Evolutionary conservation across 805 yeast species (phyloP).

Genomic region (Henningerozyma blattae): DNA sequence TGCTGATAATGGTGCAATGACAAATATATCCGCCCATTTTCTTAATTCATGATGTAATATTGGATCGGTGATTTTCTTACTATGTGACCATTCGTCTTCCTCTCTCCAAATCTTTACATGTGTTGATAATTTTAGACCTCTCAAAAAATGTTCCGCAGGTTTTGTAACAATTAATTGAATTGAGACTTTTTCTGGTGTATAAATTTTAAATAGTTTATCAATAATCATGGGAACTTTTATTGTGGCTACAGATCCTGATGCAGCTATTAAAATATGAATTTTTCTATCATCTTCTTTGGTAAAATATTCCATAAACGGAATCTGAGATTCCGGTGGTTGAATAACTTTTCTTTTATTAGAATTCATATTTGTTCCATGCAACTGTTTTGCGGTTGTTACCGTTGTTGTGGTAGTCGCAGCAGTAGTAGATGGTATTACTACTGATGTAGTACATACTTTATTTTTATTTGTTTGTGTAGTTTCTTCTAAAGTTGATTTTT

Average conservation of each 20-base stretch:
- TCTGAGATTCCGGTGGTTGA: slow-evolving; percentile 41
- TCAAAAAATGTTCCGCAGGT: slow-evolving; percentile 59
- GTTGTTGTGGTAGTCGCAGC: not conserved
- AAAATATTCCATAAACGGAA: slow-evolving; percentile 64
- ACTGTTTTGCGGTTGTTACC: slow-evolving; percentile 3
- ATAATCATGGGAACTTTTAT: slow-evolving; percentile 85
- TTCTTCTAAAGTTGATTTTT: not conserved
- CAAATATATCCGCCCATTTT: slow-evolving; percentile 74
- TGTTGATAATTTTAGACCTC: slow-evolving; percentile 50
- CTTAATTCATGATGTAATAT: slow-evolving; percentile 68
- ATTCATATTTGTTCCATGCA: slow-evolving; percentile 8
- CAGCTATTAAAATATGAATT: slow-evolving; percentile 79
- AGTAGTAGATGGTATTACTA: no score
- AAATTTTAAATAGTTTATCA: slow-evolving; percentile 71
- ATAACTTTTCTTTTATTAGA: slow-evolving; percentile 35
- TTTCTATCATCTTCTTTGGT: slow-evolving; percentile 71
- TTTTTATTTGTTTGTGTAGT: not conserved
- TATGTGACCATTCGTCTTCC: slow-evolving; percentile 60
- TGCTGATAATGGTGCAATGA: slow-evolving; percentile 71
- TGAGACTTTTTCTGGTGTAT: slow-evolving; percentile 59
- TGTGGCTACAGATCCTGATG: slow-evolving; percentile 95
- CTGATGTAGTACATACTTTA: no score
- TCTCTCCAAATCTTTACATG: slow-evolving; percentile 81
- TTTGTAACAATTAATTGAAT: slow-evolving; percentile 78
- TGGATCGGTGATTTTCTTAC: slow-evolving; percentile 51